phyloP scores from a whole-genome alignment of 441 rosid species.

The Jatropha multifida region DNA sequence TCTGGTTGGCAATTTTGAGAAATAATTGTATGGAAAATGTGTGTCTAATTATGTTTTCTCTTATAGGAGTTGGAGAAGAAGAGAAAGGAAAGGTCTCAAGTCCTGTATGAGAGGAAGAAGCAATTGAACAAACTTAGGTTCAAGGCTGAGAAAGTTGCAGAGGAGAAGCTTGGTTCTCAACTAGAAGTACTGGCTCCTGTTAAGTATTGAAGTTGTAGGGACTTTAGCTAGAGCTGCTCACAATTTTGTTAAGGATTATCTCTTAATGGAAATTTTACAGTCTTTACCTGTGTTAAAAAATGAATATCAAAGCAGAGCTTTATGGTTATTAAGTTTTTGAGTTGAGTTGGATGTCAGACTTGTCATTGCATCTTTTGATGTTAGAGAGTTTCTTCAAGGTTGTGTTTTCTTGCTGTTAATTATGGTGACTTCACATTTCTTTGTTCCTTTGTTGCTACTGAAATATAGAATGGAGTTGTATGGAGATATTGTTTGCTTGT shows the following conservation, averaged over 20 bases:
- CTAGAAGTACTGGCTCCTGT: constrained; percentile 60
- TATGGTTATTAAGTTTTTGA: background rate
- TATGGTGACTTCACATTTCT: too few relatives aligned
- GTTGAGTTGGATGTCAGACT: background rate
- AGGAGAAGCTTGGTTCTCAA: constrained; percentile 78
- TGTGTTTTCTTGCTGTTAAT: too few relatives aligned
- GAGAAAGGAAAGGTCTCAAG: constrained; percentile 75
- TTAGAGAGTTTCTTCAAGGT: too few relatives aligned
- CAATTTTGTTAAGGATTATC: constrained; percentile 32
- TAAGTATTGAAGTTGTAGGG: constrained; percentile 44
- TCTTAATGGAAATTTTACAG: background rate
- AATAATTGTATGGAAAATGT: background rate
- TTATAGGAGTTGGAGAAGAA: constrained; percentile 68
- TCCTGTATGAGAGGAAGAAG: constrained; percentile 67
- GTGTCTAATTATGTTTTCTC: background rate
- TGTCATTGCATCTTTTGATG: background rate
- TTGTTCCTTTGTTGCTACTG: too few relatives aligned
- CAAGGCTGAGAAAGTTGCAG: constrained; percentile 69
- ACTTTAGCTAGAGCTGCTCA: constrained; percentile 11
- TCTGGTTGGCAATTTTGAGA: background rate
- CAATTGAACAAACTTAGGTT: constrained; percentile 63
- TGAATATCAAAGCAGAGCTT: too few relatives aligned
- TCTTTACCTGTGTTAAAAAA: background rate
- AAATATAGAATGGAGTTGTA: too few relatives aligned
- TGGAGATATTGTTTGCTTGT: too few relatives aligned